phyloP scores from a whole-genome alignment of 2,329 filamentous ascomycete species.

The Zarea fungicola region DNA sequence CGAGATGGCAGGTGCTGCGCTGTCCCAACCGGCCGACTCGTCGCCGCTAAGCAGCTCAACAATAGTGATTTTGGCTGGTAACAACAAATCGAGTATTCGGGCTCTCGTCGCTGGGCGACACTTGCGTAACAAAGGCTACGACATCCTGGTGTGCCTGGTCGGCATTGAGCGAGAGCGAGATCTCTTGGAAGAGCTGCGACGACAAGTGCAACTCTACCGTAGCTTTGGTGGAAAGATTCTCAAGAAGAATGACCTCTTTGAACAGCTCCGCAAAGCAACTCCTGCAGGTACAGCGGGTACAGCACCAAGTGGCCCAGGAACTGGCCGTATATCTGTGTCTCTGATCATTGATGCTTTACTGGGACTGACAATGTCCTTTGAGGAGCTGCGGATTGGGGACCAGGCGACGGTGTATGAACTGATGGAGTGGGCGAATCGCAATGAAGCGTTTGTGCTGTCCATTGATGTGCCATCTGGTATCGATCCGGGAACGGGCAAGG shows the following conservation, averaged over 20 bases:
- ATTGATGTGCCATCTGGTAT: conserved; percentile 91
- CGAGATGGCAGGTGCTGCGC: conserved; percentile 36
- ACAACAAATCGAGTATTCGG: conserved; percentile 81
- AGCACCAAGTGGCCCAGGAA: conserved; percentile 34
- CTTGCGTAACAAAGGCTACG: conserved; percentile 74
- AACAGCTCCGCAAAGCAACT: conserved; percentile 47
- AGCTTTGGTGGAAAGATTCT: conserved; percentile 73
- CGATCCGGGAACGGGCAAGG: conserved; percentile 68
- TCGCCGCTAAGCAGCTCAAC: conserved; percentile 31
- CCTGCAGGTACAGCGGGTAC: conserved; percentile 21
- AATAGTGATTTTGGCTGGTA: conserved; percentile 82
- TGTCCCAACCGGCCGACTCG: conserved; percentile 21
- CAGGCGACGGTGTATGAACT: conserved; percentile 82
- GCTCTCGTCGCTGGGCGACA: conserved; percentile 83
- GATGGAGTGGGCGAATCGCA: conserved; percentile 90
- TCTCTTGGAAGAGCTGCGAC: conserved; percentile 71
- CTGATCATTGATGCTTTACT: conserved; percentile 86
- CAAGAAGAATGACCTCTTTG: conserved; percentile 56
- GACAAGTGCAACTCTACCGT: conserved; percentile 78
- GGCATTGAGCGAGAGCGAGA: conserved; percentile 79
- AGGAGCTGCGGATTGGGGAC: conserved; percentile 77
- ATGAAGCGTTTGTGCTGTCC: conserved; percentile 73
- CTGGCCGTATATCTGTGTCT: conserved; percentile 59
- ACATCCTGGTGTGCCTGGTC: conserved; percentile 77
- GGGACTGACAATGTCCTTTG: conserved; percentile 80